Conservation (phyloP, 176 grass and related monocot species). For the Urochloa ruziziensis region DNA sequence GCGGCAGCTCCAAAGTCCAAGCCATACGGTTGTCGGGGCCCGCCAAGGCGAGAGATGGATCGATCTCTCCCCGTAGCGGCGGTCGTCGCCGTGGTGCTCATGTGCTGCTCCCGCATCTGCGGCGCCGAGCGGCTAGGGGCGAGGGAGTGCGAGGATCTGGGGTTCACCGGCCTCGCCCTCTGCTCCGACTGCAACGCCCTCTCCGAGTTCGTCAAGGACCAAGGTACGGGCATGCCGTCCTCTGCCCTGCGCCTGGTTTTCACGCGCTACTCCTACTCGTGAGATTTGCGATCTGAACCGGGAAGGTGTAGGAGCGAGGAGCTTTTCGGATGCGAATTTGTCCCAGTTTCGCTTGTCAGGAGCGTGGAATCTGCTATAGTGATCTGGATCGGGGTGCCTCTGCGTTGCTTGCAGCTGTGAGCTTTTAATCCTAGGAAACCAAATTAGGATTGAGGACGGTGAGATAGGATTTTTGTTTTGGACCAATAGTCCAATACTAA, state of each 20-base stretch:
- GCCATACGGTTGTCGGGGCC: not conserved
- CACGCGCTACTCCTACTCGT: not conserved
- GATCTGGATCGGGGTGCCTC: not conserved
- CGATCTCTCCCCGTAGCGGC: not conserved
- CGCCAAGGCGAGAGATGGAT: constrained; percentile 27
- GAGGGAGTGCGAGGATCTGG: constrained; percentile 84
- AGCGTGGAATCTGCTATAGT: not conserved
- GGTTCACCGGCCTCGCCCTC: constrained; percentile 95
- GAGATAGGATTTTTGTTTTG: not conserved
- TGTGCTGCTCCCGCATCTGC: constrained; percentile 29
- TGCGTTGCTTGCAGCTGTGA: not conserved
- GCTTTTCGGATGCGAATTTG: not conserved
- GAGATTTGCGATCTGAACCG: constrained; percentile 9
- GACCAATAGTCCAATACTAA: not conserved
- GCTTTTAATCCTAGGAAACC: not conserved
- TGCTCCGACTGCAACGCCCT: constrained; percentile 96
- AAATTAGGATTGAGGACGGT: not conserved
- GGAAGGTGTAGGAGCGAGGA: not conserved
- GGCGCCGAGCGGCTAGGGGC: constrained; percentile 48
- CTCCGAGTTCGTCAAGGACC: constrained; percentile 79
- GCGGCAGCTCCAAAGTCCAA: not conserved
- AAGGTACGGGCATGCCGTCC: constrained; percentile 35
- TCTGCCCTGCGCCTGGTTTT: not conserved
- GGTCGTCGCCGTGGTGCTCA: constrained; percentile 1
- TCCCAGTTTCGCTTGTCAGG: not conserved